Base-by-base conservation (phyloP, 805 yeast genomes). In the Yarrowia alimentaria region DNA sequence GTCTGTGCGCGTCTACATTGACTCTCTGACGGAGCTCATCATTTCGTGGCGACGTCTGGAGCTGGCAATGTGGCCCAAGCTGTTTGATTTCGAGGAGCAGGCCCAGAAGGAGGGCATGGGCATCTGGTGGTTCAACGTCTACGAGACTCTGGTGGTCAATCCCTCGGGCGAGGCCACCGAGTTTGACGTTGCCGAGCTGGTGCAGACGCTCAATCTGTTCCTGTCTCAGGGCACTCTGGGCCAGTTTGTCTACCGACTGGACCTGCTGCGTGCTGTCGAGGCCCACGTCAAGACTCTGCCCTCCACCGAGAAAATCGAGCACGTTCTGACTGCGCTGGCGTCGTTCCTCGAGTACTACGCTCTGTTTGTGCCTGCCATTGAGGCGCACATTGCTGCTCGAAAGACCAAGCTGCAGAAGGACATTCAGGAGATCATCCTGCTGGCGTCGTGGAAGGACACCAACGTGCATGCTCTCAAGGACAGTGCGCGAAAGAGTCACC, bases 361-460 rank as follows among this genome's bases (percentile, higher is more conserved):
- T 25, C 96, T 85, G 61, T 93, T 85, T 60, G 51, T 65, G 3
- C 70, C 76, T 0, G 58, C 63, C 1, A 68, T 91, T n/a, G 62
- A 64, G 1, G 76, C 74, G 0, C 64, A 68, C 9, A 61, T 89
- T 8, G 59, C 58, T 0, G 61, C 61, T 1, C 73, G 74, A 1
- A 80, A 74, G 63, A 78, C 75, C 59, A 64, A 67, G 3, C 68
- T 91, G 26, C 87, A 82, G 53, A 91, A 90, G 61, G 88, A 88
- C 43, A 77, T 93, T 9, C 74, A 80, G 26, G 99, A 93, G 53
- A 82, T 89, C 3, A 88, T 93, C 33, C 68, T 87, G 35, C 72
- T 93, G 12, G 97, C 99, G 1, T 86, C 96, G 60, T 94, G 98
- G 98, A 89, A 90, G 59, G 99, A 93, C 68, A 90, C 89, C 10